Conservation (phyloP, 345 rosid genomes). For the Excoecaria agallocha region DNA sequence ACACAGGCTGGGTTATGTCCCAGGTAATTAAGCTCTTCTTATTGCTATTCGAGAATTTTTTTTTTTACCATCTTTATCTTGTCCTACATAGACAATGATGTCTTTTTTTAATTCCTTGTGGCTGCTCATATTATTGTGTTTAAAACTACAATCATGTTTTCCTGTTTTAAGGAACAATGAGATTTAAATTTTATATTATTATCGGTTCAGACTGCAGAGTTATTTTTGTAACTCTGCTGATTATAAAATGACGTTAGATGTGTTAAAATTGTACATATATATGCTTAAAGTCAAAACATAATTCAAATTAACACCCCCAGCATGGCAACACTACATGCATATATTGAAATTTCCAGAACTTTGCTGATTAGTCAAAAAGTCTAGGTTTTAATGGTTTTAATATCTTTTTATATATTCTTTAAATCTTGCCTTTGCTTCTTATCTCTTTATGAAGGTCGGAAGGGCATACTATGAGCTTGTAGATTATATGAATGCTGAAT, state of each 20-base stretch:
- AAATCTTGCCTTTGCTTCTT: neutral
- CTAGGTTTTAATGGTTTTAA: neutral
- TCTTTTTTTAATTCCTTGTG: too few relatives aligned
- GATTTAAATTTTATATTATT: neutral
- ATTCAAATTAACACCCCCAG: neutral
- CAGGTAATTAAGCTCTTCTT: constrained; percentile 48
- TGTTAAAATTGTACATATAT: neutral
- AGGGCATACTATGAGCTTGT: constrained; percentile 78
- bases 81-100: neutral
- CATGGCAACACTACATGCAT: neutral
- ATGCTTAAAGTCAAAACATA: neutral
- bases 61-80: neutral
- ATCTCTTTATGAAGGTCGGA: constrained; percentile 62
- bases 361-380: neutral
- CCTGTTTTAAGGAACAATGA: neutral
- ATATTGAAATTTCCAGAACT: neutral
- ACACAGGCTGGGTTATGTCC: constrained; percentile 93
- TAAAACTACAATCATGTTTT: too few relatives aligned
- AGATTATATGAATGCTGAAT: constrained; percentile 86
- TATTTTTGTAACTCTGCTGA: neutral
- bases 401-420: neutral
- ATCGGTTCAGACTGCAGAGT: neutral
- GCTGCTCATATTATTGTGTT: too few relatives aligned
- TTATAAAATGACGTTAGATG: neutral
- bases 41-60: neutral